Evolutionary conservation across 768 basidiomycete genomes (phyloP).

Genomic region (Tulasnella calospora): DNA sequence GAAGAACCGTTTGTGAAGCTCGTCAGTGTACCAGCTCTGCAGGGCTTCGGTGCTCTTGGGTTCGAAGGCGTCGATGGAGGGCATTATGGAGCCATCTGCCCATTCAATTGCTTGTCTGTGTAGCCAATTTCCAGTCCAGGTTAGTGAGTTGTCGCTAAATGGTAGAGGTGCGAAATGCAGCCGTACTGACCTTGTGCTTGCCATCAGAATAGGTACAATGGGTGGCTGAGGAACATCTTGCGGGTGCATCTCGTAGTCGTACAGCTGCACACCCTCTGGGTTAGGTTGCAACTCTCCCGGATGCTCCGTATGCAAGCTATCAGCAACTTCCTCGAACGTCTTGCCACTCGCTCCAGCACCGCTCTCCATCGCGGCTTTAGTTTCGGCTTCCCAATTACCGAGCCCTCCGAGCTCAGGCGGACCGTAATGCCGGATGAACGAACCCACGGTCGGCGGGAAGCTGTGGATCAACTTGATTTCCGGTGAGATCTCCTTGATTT

Average conservation of each 20-base stretch:
- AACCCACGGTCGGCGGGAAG: not conserved
- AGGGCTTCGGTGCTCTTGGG: not conserved
- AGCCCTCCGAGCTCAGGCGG: not conserved
- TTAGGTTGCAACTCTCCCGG: not conserved
- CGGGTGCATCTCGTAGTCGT: slow-evolving; percentile 15
- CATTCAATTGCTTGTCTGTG: not conserved
- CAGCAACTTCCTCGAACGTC: slow-evolving; percentile 2
- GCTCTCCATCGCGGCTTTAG: not conserved
- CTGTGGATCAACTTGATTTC: not conserved
- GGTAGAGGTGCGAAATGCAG: not conserved
- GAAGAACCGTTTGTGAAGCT: slow-evolving; percentile 4
- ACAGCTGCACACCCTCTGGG: not conserved
- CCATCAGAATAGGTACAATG: not conserved
- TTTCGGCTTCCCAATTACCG: slow-evolving; percentile 1
- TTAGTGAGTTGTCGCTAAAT: not conserved
- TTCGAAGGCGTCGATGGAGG: not conserved
- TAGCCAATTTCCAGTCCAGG: not conserved
- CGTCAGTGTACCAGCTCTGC: not conserved
- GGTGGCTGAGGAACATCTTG: not conserved
- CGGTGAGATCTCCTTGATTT: slow-evolving; percentile 14
- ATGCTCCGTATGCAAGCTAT: not conserved
- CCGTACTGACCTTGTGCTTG: not conserved
- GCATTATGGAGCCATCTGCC: not conserved
- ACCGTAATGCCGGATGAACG: slow-evolving; percentile 2
- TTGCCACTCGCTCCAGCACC: not conserved